Conservation (phyloP, 2,329 filamentous ascomycete species). For the Xylaria arbuscula region DNA sequence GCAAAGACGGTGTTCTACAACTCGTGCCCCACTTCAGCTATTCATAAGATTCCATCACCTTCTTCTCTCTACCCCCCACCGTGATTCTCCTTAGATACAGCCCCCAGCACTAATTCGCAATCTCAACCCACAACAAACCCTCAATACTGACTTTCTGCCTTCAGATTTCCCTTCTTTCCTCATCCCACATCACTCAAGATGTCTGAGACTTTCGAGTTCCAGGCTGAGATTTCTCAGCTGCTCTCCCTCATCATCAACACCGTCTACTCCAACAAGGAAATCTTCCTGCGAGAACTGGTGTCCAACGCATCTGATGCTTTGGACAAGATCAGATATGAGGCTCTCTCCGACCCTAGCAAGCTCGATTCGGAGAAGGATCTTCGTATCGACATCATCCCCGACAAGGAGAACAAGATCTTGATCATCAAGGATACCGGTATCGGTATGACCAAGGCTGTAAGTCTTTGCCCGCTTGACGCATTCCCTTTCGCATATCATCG, state of each 20-base stretch:
- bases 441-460: slow-evolving; percentile 99
- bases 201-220: slow-evolving; percentile 99
- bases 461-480: slow-evolving; percentile 53
- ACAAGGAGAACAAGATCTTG: slow-evolving; percentile 97
- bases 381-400: slow-evolving; percentile 97
- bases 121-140: background rate
- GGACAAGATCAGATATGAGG: slow-evolving; percentile 99
- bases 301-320: slow-evolving; percentile 99
- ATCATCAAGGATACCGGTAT: slow-evolving; percentile 99
- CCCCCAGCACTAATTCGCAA: no score
- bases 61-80: slow-evolving; percentile 12
- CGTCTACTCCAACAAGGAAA: slow-evolving; percentile 99
- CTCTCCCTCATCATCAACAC: slow-evolving; percentile 99
- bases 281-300: slow-evolving; percentile 98
- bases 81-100: background rate
- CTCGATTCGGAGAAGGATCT: slow-evolving; percentile 98
- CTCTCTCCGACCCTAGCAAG: slow-evolving; percentile 95
- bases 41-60: slow-evolving; percentile 16
- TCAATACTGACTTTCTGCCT: slow-evolving; percentile 12
- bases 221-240: slow-evolving; percentile 99
- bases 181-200: slow-evolving; percentile 59
- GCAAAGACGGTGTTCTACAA: background rate
- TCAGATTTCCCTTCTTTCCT: slow-evolving; percentile 30
- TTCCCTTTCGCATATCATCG: background rate
- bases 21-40: slow-evolving; percentile 22